Base-by-base conservation (phyloP, 495 filamentous ascomycete species). In the Neurospora sp. region DNA sequence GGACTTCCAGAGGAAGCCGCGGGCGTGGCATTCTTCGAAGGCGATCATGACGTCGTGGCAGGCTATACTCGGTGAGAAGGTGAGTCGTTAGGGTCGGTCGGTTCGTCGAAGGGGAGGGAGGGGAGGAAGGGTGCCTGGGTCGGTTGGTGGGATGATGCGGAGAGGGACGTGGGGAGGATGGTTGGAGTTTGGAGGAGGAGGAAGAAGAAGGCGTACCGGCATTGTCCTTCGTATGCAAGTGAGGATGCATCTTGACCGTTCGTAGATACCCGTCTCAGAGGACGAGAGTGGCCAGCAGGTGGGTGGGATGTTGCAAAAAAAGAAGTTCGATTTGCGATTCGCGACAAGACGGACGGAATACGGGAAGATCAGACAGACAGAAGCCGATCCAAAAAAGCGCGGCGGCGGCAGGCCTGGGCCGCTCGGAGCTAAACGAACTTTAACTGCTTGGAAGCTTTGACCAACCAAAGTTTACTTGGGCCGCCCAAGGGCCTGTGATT, bases 1-100 rank as follows among this genome's bases (percentile, higher is more conserved):
- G 2, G 91, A 88, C 81, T 96, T 97, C 87, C 90, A 92, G 10
- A 98, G 79, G 85, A 98, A 98, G 38, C 95, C 95, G 48, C 88
- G 87, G 14, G 93, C 94, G 81, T 99, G 96, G 84, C 96, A 99
- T 85, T 97, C 94, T 72, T 98, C 96, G 73, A 99, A 92, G 70
- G 92, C 91, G 23, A 83, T 89, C 92, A 98, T 97, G 77, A 98
- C 88, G 75, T 94, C 94, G 82, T 94, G 92, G 87, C 96, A 99
- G 74, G 90, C 96, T 41, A 75, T 74, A 77, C 41, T 66, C 10
- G 41, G 69, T 3, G 39, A 2, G 20, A 38, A 42, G 39, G 8
- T 40, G 35, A 59, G 59, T 20, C 14, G 62, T 54, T 54, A 54
- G 20, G 10, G 0, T 12, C 20, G 10, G 10, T 27, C n/a, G 4